phyloP scores from a whole-genome alignment of 1,139 yeast genomes.

The Nakaseomyces bracarensis region DNA sequence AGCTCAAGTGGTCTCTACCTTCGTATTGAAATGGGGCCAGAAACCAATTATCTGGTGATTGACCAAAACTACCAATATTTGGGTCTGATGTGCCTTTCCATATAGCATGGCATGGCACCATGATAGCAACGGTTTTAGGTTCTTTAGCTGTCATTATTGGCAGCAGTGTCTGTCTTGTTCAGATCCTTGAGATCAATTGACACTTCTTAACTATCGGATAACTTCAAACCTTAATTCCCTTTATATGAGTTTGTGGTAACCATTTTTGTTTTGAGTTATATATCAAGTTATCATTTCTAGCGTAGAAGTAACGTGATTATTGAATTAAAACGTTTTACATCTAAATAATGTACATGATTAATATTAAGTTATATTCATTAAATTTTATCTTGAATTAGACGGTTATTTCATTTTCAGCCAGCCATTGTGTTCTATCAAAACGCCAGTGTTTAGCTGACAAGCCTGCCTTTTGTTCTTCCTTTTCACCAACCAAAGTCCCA shows the following conservation, averaged over 20 bases:
- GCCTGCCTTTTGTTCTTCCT: slow-evolving; percentile 35
- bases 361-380: not conserved
- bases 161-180: not conserved
- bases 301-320: not conserved
- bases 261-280: not conserved
- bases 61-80: slow-evolving; percentile 34
- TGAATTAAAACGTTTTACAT: not conserved
- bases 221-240: too few relatives aligned
- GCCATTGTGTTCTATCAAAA: slow-evolving; percentile 45
- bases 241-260: too few relatives aligned
- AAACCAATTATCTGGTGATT: slow-evolving; percentile 46
- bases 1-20: slow-evolving; percentile 59
- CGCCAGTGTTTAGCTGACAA: slow-evolving; percentile 59
- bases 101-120: slow-evolving; percentile 64
- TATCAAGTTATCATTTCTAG: not conserved
- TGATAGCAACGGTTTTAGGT: slow-evolving; percentile 34
- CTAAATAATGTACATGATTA: slow-evolving; percentile 2
- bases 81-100: slow-evolving; percentile 37
- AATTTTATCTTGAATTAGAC: slow-evolving; percentile 4
- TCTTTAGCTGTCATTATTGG: slow-evolving; percentile 5
- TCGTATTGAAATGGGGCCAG: slow-evolving; percentile 60
- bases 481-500: slow-evolving; percentile 47
- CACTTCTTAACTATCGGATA: too few relatives aligned
- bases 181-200: not conserved
- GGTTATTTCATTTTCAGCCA: slow-evolving; percentile 46